A percentile compares a stretch with the other conserved stretches of the same genome.
Conservation (phyloP, 2,329 filamentous ascomycete genomes). For the Fusarium anthophilum region DNA sequence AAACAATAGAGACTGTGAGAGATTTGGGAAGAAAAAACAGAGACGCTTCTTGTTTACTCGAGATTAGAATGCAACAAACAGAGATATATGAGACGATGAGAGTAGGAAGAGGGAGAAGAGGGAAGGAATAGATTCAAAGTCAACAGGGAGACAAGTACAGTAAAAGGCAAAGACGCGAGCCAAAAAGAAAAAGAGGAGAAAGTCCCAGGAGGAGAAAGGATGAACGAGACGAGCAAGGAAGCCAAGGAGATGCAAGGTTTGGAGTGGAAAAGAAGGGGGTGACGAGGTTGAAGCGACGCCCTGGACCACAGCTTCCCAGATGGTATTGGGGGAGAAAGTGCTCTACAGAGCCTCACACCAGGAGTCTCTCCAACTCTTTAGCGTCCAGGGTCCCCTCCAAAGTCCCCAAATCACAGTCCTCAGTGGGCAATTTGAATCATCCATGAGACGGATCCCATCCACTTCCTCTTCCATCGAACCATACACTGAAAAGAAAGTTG, state of each 20-base stretch:
- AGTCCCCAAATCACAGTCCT: background rate
- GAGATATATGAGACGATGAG: conserved; percentile 27
- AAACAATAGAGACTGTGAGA: conserved; percentile 20
- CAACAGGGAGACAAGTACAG: conserved; percentile 14
- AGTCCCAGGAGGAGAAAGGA: conserved; percentile 32
- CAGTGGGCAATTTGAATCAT: conserved; percentile 17
- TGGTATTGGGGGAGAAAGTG: background rate
- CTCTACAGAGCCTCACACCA: conserved; percentile 19
- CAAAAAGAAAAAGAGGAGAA: conserved; percentile 24
- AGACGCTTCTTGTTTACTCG: conserved; percentile 32
- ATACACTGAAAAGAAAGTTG: conserved; percentile 12
- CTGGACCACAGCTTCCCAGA: background rate
- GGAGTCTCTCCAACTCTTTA: conserved; percentile 16
- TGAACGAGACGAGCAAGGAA: conserved; percentile 28
- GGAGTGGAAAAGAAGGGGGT: conserved; percentile 21
- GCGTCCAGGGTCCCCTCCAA: conserved; percentile 1
- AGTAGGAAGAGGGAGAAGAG: conserved; percentile 12
- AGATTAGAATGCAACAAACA: conserved; percentile 27
- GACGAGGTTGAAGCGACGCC: conserved; percentile 25
- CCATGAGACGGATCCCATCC: conserved; percentile 11
- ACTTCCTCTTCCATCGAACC: conserved; percentile 24
- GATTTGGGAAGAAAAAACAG: conserved; percentile 24
- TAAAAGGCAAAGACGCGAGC: conserved; percentile 16
- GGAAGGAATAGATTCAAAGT: conserved; percentile 15
- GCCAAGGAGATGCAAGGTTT: conserved; percentile 28